Evolutionary conservation across 225 moss, liverwort and hornwort species (phyloP).

Genomic region (Ulota crispa): DNA sequence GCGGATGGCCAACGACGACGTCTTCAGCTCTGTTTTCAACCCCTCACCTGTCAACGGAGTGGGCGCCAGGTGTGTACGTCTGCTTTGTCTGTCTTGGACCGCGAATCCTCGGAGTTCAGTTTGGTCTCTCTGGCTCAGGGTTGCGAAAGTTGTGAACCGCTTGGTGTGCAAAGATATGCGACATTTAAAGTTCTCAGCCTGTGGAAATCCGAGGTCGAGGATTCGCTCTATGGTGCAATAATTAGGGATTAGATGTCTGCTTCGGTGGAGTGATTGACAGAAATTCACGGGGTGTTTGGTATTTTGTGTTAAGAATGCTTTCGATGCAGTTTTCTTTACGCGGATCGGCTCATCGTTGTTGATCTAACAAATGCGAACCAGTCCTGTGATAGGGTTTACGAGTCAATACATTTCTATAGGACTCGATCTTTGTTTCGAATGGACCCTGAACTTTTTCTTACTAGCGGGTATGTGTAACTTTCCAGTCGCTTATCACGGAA

Average conservation of each 20-base stretch:
- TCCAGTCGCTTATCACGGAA: no score
- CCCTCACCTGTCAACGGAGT: constrained; percentile 18
- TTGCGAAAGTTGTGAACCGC: not conserved
- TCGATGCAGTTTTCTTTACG: not conserved
- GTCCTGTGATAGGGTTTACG: not conserved
- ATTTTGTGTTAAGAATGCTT: not conserved
- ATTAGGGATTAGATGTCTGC: not conserved
- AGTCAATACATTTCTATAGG: not conserved
- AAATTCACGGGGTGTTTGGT: not conserved
- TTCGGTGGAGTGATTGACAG: not conserved
- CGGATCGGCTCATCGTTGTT: not conserved
- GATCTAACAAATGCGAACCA: not conserved
- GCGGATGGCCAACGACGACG: constrained; percentile 51
- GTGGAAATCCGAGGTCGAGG: not conserved
- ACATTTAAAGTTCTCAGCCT: not conserved
- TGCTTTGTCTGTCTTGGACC: not conserved
- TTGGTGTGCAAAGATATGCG: no score
- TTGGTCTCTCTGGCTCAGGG: not conserved
- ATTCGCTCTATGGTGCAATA: not conserved
- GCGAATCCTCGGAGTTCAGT: no score
- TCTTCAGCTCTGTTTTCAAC: constrained; percentile 37
- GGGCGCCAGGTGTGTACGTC: constrained; percentile 25
- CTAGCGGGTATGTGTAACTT: no score
- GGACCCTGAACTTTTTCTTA: constrained; percentile 17
- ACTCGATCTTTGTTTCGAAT: not conserved